Conservation (phyloP, 306 rosid genomes). For the Vigna trinervia region DNA sequence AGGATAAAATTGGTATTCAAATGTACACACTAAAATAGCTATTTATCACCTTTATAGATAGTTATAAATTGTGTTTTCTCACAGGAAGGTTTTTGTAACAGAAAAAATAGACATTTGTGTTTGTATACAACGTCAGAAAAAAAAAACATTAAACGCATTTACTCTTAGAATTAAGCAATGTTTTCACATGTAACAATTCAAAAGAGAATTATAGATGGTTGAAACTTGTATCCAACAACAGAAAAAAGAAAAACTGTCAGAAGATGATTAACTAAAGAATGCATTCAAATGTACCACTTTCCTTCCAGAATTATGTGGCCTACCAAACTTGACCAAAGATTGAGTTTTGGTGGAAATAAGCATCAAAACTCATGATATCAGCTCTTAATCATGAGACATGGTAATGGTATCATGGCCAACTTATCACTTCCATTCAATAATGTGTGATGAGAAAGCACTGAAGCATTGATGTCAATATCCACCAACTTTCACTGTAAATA, state of each 20-base stretch:
- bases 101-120: too few species aligned
- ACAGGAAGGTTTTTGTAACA: too few species aligned
- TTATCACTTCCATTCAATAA: constrained; percentile 12
- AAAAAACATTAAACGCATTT: too few species aligned
- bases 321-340: constrained; percentile 48
- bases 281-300: neutral
- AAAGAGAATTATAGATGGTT: neutral
- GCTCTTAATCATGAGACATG: constrained; percentile 40
- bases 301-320: constrained; percentile 53
- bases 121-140: too few species aligned
- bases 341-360: constrained; percentile 35
- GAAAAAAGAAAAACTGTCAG: neutral
- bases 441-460: constrained; percentile 34
- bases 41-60: too few species aligned
- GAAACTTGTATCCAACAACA: neutral
- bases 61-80: too few species aligned
- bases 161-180: neutral
- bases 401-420: constrained; percentile 29
- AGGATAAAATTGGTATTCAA: too few species aligned
- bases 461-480: neutral
- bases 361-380: constrained; percentile 34
- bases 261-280: neutral
- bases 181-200: neutral
- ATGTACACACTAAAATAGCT: too few species aligned
- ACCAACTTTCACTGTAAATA: constrained; percentile 29